A percentile compares a stretch with the other conserved stretches of the same genome.
Conservation (phyloP, 2,329 filamentous ascomycete genomes). For the Eurotiales sp. region DNA sequence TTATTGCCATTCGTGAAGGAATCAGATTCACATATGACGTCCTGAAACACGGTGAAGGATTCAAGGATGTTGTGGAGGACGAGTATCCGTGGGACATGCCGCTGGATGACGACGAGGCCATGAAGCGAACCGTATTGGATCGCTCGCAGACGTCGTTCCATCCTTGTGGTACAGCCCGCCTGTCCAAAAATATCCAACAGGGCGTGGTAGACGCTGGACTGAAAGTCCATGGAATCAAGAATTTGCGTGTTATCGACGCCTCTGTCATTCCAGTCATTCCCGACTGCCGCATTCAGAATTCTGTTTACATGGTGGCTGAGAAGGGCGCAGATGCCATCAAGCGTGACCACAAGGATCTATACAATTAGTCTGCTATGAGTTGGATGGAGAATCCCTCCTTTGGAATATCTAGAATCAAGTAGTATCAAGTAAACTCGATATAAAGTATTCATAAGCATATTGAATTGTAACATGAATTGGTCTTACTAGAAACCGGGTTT, state of each 20-base stretch:
- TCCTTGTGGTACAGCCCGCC: slow-evolving; percentile 54
- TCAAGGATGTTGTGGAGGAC: slow-evolving; percentile 40
- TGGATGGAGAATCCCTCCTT: too few species aligned
- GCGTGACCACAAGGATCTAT: background rate
- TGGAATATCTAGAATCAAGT: too few species aligned
- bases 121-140: slow-evolving; percentile 56
- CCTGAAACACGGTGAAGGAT: slow-evolving; percentile 53
- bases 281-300: slow-evolving; percentile 57
- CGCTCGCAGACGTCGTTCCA: slow-evolving; percentile 59
- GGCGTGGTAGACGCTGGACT: slow-evolving; percentile 46
- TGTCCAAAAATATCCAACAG: slow-evolving; percentile 41
- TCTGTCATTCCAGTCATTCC: slow-evolving; percentile 55
- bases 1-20: slow-evolving; percentile 56
- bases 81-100: slow-evolving; percentile 62
- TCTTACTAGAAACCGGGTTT: too few species aligned
- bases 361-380: too few species aligned
- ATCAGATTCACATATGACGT: slow-evolving; percentile 54
- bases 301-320: background rate
- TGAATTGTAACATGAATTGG: too few species aligned
- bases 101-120: slow-evolving; percentile 51
- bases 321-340: background rate
- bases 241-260: slow-evolving; percentile 54
- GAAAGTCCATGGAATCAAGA: slow-evolving; percentile 52
- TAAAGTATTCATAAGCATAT: too few species aligned
- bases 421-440: too few species aligned